Evolutionary conservation across 768 basidiomycete species (phyloP), one percentile per base, ranked within the genome.

Genomic region (Pisolithus orientalis): DNA sequence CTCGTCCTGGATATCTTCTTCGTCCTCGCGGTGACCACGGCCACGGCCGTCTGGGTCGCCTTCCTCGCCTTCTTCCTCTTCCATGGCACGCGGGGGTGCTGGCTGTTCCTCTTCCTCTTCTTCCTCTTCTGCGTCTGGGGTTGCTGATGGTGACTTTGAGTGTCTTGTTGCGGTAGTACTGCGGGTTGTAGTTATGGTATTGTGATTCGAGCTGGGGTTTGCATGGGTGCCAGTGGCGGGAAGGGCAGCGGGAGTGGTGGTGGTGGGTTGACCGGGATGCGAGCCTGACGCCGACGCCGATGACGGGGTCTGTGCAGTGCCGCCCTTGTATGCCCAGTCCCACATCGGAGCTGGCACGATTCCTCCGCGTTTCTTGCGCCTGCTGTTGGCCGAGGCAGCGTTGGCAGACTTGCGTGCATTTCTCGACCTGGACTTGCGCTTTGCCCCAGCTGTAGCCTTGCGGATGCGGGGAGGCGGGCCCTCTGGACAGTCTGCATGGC

Each of bases 311-410:
- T 56, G 39, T 24, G 57, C 42, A 11, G 53, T 37, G 43, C 56
- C 66, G 46, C 69, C 74, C 64, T 80, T 82, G 59, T 77, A 76
- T 13, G 83, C 87, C 89, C 90, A 92, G 25, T 79, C 87, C 90
- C 89, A 91, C 87, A 90, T 91, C 50, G 80, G 80, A 34, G 83
- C 83, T 28, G 89, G 87, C 1, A 88, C 83, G 54, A 89, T 75
- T 51, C 83, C 84, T 59, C 83, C 79, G 48, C 83, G 77, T 61
- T 81, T 80, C 65, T 72, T 77, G 56, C 75, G 68, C 13, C 70
- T 70, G 47, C 70, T 70, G 47, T 56, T 64, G 47, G 52, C 54
- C 8, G 50, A 45, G 32, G 39, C 37, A n/a, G 47, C 6, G 50
- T 45, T 37, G 5, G 47, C 24, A 1, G 55, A 42, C 38, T 53